Conservation (phyloP, 2,329 filamentous ascomycete genomes). For the Colletotrichum sp. region DNA sequence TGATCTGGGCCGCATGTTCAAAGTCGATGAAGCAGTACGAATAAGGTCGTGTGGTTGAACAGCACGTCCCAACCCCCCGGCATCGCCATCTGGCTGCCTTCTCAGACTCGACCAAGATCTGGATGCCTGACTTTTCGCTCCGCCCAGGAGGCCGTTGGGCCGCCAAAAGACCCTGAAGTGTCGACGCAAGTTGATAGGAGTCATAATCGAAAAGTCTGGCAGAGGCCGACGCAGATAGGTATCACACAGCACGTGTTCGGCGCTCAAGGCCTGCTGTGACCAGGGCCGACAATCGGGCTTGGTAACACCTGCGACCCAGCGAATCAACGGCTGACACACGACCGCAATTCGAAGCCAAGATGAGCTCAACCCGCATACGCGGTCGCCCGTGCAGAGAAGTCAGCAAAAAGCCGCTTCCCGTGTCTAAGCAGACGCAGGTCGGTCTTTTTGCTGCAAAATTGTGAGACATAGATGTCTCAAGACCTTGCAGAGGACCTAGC, state of each 20-base stretch:
- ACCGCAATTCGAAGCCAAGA: conserved; percentile 7
- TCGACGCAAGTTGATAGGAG: not conserved
- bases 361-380: not conserved
- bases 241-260: conserved; percentile 6
- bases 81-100: conserved; percentile 11
- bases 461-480: not conserved
- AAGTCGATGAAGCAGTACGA: not conserved
- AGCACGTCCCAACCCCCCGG: not conserved
- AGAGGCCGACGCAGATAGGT: not conserved
- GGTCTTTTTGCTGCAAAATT: not conserved
- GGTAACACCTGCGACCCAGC: conserved; percentile 7
- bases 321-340: conserved; percentile 23
- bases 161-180: conserved; percentile 1
- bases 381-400: not conserved
- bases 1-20: not conserved
- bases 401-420: not conserved
- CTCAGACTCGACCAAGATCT: not conserved
- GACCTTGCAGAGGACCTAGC: not conserved
- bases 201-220: not conserved
- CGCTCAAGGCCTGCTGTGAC: not conserved
- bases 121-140: conserved; percentile 8
- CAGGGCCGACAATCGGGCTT: conserved; percentile 7
- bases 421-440: not conserved
- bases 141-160: conserved; percentile 2
- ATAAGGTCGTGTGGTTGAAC: not conserved